Evolutionary conservation across 2,329 filamentous ascomycete species (phyloP).

Genomic region (Diplodia scrobiculata): DNA sequence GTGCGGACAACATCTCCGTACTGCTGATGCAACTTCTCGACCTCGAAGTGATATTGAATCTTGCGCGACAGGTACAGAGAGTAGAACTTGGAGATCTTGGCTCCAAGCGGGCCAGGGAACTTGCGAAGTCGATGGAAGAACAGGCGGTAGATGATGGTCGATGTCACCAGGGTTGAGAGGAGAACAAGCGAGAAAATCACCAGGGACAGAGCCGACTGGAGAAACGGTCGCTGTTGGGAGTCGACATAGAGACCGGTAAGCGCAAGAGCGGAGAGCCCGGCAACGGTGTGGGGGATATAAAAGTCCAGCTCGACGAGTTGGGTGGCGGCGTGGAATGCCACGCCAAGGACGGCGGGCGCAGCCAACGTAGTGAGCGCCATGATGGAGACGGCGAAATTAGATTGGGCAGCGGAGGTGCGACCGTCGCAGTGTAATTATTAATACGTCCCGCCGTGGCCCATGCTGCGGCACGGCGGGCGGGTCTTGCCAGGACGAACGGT

Average conservation of each 20-base stretch:
- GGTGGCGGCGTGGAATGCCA: not conserved
- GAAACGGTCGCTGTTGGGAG: not conserved
- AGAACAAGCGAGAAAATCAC: conserved; percentile 16
- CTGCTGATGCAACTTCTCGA: conserved; percentile 6
- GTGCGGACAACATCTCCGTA: conserved; percentile 18
- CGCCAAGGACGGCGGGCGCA: conserved; percentile 1
- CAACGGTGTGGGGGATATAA: conserved; percentile 1
- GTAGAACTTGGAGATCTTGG: conserved; percentile 41
- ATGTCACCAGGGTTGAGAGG: conserved; percentile 1
- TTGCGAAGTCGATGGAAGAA: conserved; percentile 41
- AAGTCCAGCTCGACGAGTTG: not conserved
- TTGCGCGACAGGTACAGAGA: conserved; percentile 31
- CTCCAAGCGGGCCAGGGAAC: conserved; percentile 42
- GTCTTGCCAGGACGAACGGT: too few relatives aligned
- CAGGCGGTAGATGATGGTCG: conserved; percentile 36
- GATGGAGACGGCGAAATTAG: not conserved
- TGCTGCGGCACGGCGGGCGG: too few relatives aligned
- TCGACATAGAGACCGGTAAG: conserved; percentile 7
- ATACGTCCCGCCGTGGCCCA: not conserved
- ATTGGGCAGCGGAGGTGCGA: not conserved
- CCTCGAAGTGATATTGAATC: conserved; percentile 12
- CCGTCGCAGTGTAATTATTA: not conserved
- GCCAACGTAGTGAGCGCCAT: not conserved
- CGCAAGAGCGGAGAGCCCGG: not conserved
- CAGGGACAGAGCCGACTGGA: not conserved